Evolutionary conservation across 2,329 filamentous ascomycete genomes (phyloP).

Genomic region (Microsporum audouinii): DNA sequence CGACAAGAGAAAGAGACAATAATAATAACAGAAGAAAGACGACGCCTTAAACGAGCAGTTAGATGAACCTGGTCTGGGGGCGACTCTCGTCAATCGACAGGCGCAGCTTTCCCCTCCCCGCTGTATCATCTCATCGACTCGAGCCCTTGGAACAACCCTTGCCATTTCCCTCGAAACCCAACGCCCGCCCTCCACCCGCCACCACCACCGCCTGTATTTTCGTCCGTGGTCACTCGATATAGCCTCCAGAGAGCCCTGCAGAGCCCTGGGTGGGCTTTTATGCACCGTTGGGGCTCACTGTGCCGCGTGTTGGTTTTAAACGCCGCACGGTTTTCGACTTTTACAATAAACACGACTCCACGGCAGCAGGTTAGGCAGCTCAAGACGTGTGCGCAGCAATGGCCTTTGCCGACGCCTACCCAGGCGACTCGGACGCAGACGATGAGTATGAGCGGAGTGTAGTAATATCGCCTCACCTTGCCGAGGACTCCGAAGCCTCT

Average conservation of each 20-base stretch:
- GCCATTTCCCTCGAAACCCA: background rate
- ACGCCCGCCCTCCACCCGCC: background rate
- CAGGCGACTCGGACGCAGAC: constrained; percentile 54
- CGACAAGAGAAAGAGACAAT: background rate
- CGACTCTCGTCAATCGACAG: background rate
- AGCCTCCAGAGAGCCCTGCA: background rate
- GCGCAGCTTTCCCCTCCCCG: background rate
- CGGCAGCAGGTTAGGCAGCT: background rate
- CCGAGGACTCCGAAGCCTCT: constrained; percentile 46
- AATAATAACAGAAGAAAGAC: background rate
- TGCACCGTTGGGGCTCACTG: background rate
- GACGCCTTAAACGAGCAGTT: background rate
- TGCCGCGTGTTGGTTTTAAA: too few relatives aligned
- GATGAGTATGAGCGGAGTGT: constrained; percentile 54
- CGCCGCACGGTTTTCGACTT: background rate
- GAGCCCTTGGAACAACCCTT: background rate
- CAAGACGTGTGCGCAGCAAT: background rate
- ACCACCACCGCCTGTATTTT: background rate
- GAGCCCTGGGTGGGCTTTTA: background rate
- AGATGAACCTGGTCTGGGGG: background rate
- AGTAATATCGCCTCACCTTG: constrained; percentile 46
- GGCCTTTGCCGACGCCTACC: constrained; percentile 29
- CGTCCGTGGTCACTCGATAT: background rate
- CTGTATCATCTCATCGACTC: background rate
- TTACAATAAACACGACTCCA: too few relatives aligned